Evolutionary conservation across 805 yeast genomes (phyloP).

Genomic region (Osmozyma mogii): DNA sequence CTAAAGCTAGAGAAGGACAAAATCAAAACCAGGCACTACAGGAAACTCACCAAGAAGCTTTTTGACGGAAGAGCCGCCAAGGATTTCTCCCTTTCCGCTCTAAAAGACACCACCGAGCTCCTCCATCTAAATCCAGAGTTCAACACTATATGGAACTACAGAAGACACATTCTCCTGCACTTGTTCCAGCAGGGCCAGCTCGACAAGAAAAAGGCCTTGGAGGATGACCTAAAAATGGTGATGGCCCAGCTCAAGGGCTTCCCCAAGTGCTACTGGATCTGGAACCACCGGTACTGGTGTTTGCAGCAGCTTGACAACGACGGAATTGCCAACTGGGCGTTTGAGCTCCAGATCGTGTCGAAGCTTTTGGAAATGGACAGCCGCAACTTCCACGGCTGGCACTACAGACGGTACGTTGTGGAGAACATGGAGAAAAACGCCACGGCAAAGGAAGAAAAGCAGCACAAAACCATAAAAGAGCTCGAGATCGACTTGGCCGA

Average conservation of each 20-base stretch:
- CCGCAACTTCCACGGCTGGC: slow-evolving; percentile 95
- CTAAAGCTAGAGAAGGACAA: slow-evolving; percentile 52
- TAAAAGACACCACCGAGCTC: slow-evolving; percentile 49
- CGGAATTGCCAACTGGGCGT: slow-evolving; percentile 52
- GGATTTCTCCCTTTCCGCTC: slow-evolving; percentile 22
- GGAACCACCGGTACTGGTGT: slow-evolving; percentile 91
- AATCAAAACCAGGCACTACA: slow-evolving; percentile 50
- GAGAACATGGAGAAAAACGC: slow-evolving; percentile 22
- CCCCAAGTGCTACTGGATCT: slow-evolving; percentile 95
- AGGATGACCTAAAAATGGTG: slow-evolving; percentile 54
- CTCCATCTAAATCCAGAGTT: slow-evolving; percentile 74
- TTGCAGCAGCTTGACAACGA: slow-evolving; percentile 38
- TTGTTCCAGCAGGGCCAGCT: slow-evolving; percentile 15
- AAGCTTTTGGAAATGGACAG: slow-evolving; percentile 64
- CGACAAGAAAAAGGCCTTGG: slow-evolving; percentile 19
- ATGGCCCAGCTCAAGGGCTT: slow-evolving; percentile 48
- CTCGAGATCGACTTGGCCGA: slow-evolving; percentile 41
- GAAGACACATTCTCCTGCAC: slow-evolving; percentile 58
- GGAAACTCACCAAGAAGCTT: slow-evolving; percentile 35
- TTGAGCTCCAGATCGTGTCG: slow-evolving; percentile 62
- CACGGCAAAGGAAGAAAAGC: slow-evolving; percentile 1
- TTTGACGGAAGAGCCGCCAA: slow-evolving; percentile 21
- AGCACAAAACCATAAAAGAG: slow-evolving; percentile 2
- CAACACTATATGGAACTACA: slow-evolving; percentile 83
- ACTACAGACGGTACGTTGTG: slow-evolving; percentile 73